Base-by-base conservation (phyloP, 208 protist species). In the Acanthamoeba culbertsoni region DNA sequence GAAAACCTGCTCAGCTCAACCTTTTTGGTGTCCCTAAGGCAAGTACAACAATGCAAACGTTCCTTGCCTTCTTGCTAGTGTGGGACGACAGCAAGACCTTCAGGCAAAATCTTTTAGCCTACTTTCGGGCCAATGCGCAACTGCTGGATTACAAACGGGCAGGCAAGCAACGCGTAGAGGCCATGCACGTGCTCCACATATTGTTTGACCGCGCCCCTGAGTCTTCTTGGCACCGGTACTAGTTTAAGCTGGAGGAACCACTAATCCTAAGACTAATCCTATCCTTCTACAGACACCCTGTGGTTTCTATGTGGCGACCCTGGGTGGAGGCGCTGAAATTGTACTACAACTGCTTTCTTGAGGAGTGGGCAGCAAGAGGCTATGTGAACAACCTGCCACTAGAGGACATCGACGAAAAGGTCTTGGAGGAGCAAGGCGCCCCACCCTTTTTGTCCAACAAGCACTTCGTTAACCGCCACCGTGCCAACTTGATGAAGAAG, bases 271-370 rank as follows among this genome's bases (percentile, higher is more conserved):
- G 23, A 63, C 6, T 63, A 14, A 5, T n/a, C 6, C 23, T 5
- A 63, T 26, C 12, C 20, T 63, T 63, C 23, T 63, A n/a, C 43
- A 84, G 73, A 6, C 73, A 84, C 35, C 73, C 73, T 10, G 73
- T 55, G 45, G 43, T 84, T 37, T 10, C 31, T 0, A 84, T 84
- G 73, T 84, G 73, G 73, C 8, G 40, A 26, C 73, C 73, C 4
- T 84, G 73, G 73, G 0, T 42, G 5, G 73, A 84, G 73, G 73
- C 73, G 42, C 73, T 84, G n/a, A 84, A 84, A 43, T 43, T 84
- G 42, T 84, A 84, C 73, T 84, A 84, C 73, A 84, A 84, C 45
- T 84, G 73, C 12, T 84, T 84, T 42, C 40, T 84, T 43, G 73
- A 84, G 43, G 73, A 84, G 73, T 84, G 73, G 73, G 40, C 55